Percentiles rank a stretch among this genome's conserved stretches.
These are phyloP conservation scores for Tubosaeta sp. DNA, from an alignment of 768 basidiomycete species.

Conservation along the genomic window DNA sequence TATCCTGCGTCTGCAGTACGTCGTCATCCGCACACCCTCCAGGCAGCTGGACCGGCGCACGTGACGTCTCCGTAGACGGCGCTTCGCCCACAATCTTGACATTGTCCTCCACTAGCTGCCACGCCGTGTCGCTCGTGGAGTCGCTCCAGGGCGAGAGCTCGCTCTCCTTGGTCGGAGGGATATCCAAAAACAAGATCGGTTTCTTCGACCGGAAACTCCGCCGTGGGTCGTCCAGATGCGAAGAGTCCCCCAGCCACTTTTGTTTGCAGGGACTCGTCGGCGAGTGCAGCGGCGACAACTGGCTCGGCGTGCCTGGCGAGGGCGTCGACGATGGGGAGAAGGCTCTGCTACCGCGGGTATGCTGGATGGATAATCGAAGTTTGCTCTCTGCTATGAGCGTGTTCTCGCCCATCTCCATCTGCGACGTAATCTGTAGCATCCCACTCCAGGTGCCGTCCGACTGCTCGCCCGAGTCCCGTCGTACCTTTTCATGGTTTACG, in stretches of 20 bases:
- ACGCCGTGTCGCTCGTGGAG: neutral
- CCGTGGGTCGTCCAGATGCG: neutral
- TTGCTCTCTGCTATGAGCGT: neutral
- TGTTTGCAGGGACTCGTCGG: neutral
- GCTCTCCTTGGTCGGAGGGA: neutral
- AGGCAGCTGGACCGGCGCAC: neutral
- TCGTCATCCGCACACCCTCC: neutral
- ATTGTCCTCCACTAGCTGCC: neutral
- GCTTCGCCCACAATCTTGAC: neutral
- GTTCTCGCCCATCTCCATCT: constrained; percentile 12
- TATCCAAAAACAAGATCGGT: neutral
- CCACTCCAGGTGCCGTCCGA: neutral
- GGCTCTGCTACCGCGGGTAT: neutral
- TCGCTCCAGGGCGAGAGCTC: neutral
- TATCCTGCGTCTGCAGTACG: neutral
- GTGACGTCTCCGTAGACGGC: neutral
- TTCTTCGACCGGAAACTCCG: neutral
- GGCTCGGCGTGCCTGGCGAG: neutral
- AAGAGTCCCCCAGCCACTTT: neutral
- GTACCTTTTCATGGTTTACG: constrained; percentile 7
- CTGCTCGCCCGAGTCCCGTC: neutral
- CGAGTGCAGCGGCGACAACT: neutral
- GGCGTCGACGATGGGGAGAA: neutral
- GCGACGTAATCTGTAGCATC: constrained; percentile 14
- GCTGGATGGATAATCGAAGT: neutral